These are phyloP conservation scores for Diaporthe vexans DNA, from an alignment of 2,329 filamentous ascomycete genomes.

Conservation along the genomic window DNA sequence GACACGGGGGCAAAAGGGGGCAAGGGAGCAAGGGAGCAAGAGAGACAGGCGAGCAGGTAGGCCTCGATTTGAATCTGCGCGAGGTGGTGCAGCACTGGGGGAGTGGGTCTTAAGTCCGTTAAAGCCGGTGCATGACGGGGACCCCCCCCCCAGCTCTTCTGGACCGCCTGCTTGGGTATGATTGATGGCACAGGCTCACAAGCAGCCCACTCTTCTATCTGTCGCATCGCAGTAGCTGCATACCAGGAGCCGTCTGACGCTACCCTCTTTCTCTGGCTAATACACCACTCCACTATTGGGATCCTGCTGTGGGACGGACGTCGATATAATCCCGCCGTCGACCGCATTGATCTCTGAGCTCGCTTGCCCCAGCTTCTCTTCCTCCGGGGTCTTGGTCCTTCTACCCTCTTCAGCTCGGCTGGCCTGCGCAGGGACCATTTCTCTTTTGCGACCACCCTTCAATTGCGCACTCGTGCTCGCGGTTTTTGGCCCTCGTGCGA, in stretches of 20 bases:
- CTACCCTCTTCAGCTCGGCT: conserved; percentile 15
- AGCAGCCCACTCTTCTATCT: not conserved
- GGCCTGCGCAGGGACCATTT: conserved; percentile 12
- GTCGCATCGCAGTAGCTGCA: not conserved
- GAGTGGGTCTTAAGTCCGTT: conserved; percentile 25
- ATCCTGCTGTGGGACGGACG: conserved; percentile 10
- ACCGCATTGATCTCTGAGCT: conserved; percentile 25
- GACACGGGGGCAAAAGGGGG: too few species aligned
- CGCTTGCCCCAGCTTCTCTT: not conserved
- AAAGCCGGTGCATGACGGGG: conserved; percentile 19
- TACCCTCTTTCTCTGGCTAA: conserved; percentile 7
- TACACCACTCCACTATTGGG: conserved; percentile 27
- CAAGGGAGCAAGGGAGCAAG: not conserved
- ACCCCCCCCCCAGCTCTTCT: not conserved
- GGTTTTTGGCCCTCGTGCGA: not conserved
- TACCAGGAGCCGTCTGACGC: not conserved
- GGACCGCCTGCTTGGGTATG: not conserved
- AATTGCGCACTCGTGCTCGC: not conserved
- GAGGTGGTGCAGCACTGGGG: not conserved
- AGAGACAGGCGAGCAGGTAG: not conserved
- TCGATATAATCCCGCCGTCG: conserved; percentile 31
- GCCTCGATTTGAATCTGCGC: conserved; percentile 13
- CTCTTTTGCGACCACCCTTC: not conserved
- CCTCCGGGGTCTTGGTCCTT: not conserved
- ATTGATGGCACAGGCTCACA: conserved; percentile 20